Evolutionary conservation across 139 green algal species (phyloP), one percentile per base, ranked within the genome.

Genomic region (Closterium sp.): DNA sequence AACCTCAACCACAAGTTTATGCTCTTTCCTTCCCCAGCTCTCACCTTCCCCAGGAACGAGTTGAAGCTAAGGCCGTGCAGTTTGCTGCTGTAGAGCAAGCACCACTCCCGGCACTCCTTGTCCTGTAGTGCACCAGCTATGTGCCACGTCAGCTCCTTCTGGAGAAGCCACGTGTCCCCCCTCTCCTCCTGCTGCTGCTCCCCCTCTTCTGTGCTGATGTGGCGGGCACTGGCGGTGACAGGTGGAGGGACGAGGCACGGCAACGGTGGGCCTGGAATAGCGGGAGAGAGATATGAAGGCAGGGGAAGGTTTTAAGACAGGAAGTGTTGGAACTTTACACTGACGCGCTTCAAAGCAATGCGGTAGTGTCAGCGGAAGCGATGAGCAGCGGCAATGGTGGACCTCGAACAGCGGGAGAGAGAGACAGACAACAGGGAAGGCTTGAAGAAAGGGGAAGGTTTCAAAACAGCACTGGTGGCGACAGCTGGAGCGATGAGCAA

Each of bases 331-430:
- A n/a, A n/a, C n/a, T n/a, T n/a, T n/a, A n/a, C n/a, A n/a, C n/a
- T n/a, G n/a, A n/a, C n/a, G n/a, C n/a, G n/a, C n/a, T n/a, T n/a
- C n/a, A n/a, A n/a, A n/a, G n/a, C n/a, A n/a, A n/a, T n/a, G n/a
- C 84, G 92, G 8, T 98, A 96, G 91, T 99, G 96, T 94, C 98
- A 98, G 34, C 98, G 96, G 28, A 93, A 94, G 84, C n/a, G n/a
- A n/a, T n/a, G n/a, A n/a, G n/a, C n/a, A n/a, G n/a, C n/a, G n/a
- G n/a, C n/a, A n/a, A n/a, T n/a, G n/a, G n/a, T n/a, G n/a, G n/a
- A n/a, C n/a, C n/a, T n/a, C n/a, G n/a, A n/a, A n/a, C n/a, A n/a
- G n/a, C n/a, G n/a, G n/a, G n/a, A n/a, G n/a, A n/a, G n/a, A n/a
- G n/a, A n/a, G n/a, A n/a, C n/a, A n/a, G n/a, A n/a, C n/a, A n/a